phyloP scores from a whole-genome alignment of 139 green algal genomes.

The Coelastrella sp. region DNA sequence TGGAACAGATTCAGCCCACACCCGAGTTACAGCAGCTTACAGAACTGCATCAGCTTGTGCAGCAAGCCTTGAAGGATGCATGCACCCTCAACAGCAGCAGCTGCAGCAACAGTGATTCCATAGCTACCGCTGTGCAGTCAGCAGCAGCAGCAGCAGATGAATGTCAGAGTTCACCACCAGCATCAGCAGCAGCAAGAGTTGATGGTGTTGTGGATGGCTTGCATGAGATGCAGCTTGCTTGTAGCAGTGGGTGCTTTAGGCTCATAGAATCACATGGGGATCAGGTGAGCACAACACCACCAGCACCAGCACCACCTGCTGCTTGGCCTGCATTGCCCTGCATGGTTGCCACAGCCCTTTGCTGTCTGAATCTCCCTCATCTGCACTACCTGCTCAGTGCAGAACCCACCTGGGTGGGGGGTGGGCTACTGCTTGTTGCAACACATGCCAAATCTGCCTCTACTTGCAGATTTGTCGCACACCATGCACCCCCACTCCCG shows the following conservation, averaged over 20 bases:
- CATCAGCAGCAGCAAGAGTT: neutral
- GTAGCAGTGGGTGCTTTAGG: constrained; percentile 40
- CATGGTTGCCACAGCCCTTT: too few relatives aligned
- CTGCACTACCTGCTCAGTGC: too few relatives aligned
- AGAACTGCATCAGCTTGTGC: constrained; percentile 29
- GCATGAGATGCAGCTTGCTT: neutral
- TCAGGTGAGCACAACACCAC: constrained; percentile 28
- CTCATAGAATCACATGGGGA: constrained; percentile 70
- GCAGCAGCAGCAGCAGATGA: neutral
- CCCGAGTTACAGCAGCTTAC: neutral
- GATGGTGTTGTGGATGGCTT: neutral
- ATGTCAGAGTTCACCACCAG: neutral
- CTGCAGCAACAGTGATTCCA: neutral
- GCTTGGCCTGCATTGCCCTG: too few relatives aligned
- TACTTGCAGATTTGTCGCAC: too few relatives aligned
- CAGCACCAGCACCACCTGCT: too few relatives aligned
- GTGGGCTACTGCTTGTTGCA: too few relatives aligned
- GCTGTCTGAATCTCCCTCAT: too few relatives aligned
- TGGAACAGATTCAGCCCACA: constrained; percentile 36
- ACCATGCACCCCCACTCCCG: too few relatives aligned
- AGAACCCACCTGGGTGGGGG: too few relatives aligned
- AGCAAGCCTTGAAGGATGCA: neutral
- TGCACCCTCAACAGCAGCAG: neutral
- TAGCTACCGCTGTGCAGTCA: neutral
- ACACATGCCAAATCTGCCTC: too few relatives aligned